Conservation (phyloP, 2,329 filamentous ascomycete genomes). For the Bipolaris sorokiniana region DNA sequence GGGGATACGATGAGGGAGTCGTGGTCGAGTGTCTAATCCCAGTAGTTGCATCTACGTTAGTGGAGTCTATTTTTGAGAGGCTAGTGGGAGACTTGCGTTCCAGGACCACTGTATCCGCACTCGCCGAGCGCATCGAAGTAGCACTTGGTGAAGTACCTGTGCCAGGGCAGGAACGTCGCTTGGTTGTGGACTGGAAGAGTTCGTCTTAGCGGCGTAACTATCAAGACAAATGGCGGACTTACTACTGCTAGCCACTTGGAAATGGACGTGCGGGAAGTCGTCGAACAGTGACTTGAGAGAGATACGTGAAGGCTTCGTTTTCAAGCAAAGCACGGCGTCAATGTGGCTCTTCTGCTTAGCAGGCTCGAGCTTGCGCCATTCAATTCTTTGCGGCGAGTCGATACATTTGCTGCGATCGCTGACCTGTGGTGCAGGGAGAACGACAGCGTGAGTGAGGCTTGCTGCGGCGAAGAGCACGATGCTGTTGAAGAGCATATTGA, state of each 20-base stretch:
- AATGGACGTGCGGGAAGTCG: conserved; percentile 43
- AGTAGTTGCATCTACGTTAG: conserved; percentile 23
- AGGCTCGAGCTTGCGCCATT: not conserved
- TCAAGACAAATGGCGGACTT: not conserved
- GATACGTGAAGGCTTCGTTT: conserved; percentile 27
- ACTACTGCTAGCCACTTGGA: conserved; percentile 2
- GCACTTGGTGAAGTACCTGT: conserved; percentile 44
- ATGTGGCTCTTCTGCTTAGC: conserved; percentile 23
- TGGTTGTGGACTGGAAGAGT: conserved; percentile 34
- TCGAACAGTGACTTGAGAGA: conserved; percentile 37
- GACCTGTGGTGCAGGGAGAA: not conserved
- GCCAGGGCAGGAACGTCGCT: conserved; percentile 46
- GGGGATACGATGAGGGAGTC: conserved; percentile 29
- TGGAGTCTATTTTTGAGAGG: not conserved
- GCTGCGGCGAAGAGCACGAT: not conserved
- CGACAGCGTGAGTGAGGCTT: not conserved
- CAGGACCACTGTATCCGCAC: conserved; percentile 27
- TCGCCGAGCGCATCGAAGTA: conserved; percentile 39
- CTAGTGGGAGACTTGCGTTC: not conserved
- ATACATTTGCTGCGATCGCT: not conserved
- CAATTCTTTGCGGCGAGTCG: not conserved
- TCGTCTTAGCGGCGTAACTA: not conserved
- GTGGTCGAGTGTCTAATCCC: conserved; percentile 47
- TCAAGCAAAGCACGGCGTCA: conserved; percentile 38
- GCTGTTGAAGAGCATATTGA: not conserved